phyloP scores from a whole-genome alignment of 176 grass and related monocot species.

The Phragmites australis region DNA sequence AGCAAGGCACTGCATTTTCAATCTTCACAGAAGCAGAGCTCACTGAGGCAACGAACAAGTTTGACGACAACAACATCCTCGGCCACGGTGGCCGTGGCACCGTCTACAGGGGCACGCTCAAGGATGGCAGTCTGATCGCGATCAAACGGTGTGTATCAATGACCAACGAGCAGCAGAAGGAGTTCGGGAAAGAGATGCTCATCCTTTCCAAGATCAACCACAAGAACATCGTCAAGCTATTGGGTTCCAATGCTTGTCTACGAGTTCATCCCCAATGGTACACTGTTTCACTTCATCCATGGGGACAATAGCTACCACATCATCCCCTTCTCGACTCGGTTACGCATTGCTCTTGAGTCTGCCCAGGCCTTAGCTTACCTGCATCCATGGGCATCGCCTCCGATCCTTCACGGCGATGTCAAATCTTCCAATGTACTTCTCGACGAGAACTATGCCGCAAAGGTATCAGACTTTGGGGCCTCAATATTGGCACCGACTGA shows the following conservation, averaged over 20 bases:
- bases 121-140: background rate
- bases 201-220: constrained; percentile 48
- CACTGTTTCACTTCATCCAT: constrained; percentile 43
- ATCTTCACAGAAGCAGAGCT: constrained; percentile 41
- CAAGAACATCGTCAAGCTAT: constrained; percentile 37
- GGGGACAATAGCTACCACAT: background rate
- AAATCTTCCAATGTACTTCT: constrained; percentile 50
- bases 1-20: constrained; percentile 17
- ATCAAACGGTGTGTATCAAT: constrained; percentile 40
- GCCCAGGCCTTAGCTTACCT: constrained; percentile 38
- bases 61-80: constrained; percentile 32
- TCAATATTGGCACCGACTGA: constrained; percentile 34
- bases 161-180: constrained; percentile 6
- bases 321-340: background rate
- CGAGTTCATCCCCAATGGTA: constrained; percentile 42
- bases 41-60: constrained; percentile 38
- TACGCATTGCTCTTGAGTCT: constrained; percentile 44
- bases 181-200: constrained; percentile 41
- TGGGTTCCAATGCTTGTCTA: constrained; percentile 49
- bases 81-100: constrained; percentile 18
- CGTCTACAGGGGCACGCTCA: constrained; percentile 37
- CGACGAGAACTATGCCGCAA: constrained; percentile 22
- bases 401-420: constrained; percentile 44
- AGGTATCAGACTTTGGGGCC: constrained; percentile 51
- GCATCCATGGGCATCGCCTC: constrained; percentile 38